phyloP scores from a whole-genome alignment of 371 early-diverging fungal species.

The Mortierella sp. region DNA sequence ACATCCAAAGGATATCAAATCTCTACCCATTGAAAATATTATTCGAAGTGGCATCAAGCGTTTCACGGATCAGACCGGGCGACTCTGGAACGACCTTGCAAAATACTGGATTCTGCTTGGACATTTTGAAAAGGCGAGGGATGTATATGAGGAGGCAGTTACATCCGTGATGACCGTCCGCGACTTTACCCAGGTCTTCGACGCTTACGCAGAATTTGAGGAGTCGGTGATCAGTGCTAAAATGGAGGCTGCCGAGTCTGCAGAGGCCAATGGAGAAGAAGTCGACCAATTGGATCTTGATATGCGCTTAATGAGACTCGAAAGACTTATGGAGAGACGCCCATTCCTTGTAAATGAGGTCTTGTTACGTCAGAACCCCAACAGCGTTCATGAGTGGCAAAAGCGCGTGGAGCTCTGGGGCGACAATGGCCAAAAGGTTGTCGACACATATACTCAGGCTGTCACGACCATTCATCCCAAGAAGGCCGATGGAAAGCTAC shows the following conservation, averaged over 20 bases:
- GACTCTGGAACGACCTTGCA: slow-evolving; percentile 90
- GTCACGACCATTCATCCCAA: slow-evolving; percentile 82
- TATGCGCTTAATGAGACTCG: slow-evolving; percentile 85
- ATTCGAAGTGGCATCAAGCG: slow-evolving; percentile 89
- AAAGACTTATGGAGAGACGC: slow-evolving; percentile 92
- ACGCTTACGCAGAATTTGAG: slow-evolving; percentile 93
- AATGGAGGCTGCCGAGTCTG: slow-evolving; percentile 79
- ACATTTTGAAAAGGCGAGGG: slow-evolving; percentile 84
- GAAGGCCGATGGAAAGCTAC: slow-evolving; percentile 81
- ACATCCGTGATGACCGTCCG: slow-evolving; percentile 86
- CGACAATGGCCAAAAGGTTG: slow-evolving; percentile 66
- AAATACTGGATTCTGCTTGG: slow-evolving; percentile 83
- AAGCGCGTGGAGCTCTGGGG: slow-evolving; percentile 82
- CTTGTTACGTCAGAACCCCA: slow-evolving; percentile 90
- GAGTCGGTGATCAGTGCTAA: slow-evolving; percentile 81
- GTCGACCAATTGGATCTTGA: slow-evolving; percentile 83
- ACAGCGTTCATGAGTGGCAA: slow-evolving; percentile 93
- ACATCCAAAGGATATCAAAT: slow-evolving; percentile 76
- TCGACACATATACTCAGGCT: slow-evolving; percentile 85
- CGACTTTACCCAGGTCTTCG: slow-evolving; percentile 96
- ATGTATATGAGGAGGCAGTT: slow-evolving; percentile 95
- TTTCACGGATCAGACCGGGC: slow-evolving; percentile 88
- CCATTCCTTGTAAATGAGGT: slow-evolving; percentile 96
- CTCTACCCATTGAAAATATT: slow-evolving; percentile 80
- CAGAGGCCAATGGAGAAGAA: slow-evolving; percentile 63